Base-by-base conservation (phyloP, 768 basidiomycete species). In the Xerocomus brunneocitrinus region DNA sequence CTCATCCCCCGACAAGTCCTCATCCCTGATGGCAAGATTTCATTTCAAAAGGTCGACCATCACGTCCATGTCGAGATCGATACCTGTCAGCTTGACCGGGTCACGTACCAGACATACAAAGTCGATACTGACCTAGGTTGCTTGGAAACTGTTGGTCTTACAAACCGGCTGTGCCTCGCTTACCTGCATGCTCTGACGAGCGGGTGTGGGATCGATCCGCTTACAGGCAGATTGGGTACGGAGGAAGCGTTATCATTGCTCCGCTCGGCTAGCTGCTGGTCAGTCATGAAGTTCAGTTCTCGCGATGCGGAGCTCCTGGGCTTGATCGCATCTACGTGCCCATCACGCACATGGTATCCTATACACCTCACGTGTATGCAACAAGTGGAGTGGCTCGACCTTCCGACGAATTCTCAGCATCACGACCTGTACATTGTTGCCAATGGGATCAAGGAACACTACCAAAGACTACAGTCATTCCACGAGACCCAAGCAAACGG, bases 171-270 rank as follows among this genome's bases (percentile, higher is more conserved):
- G 12, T 76, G 67, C 53, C 67, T 65, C 42, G 66, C 72, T 1
- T 76, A 77, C 50, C 65, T 81, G 9, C 79, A 81, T 43, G 74
- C 76, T n/a, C 53, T 77, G 6, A 79, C 72, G 3, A 73, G 72
- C 13, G 55, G 58, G 12, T 69, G 69, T 39, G 62, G 74, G 14
- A 63, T 66, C 3, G 79, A 80, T 56, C 76, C 76, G 1, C 65
- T 81, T 35, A 75, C 74, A 0, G 56, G 52, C 52, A 50, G 41
- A 27, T 50, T 16, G 24, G 49, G 52, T 12, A 50, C 50, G 14
- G 50, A 50, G 12, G 49, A 50, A 27, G 76, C 77, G 1, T 58
- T 79, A 19, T 55, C 64, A 34, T 64, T 72, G 39, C 60, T 80
- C 39, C 53, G 51, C n/a, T 75, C 74, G 0, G 70, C 75, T 10